Conservation (phyloP, 345 rosid genomes). For the Syzygium oleosum region DNA sequence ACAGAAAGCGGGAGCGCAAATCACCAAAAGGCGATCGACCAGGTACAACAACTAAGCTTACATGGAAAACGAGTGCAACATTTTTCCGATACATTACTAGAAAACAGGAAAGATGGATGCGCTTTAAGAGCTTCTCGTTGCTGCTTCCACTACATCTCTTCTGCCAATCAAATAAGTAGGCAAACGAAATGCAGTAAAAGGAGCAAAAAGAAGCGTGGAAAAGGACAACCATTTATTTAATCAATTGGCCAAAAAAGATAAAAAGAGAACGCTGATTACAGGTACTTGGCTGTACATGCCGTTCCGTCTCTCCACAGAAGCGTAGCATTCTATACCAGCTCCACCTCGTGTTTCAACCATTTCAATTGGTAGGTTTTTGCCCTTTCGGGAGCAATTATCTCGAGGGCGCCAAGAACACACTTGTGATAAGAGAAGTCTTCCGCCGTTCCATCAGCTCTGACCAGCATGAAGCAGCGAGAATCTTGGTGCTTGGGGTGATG, state of each 20-base stretch:
- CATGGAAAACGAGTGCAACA: not conserved
- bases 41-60: not conserved
- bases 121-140: conserved; percentile 88
- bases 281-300: not conserved
- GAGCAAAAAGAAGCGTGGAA: conserved; percentile 90
- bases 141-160: conserved; percentile 91
- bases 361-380: conserved; percentile 36
- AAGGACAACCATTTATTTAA: conserved; percentile 10
- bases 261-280: not conserved
- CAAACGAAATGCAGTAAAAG: conserved; percentile 67
- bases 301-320: not conserved
- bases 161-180: conserved; percentile 29
- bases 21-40: not conserved
- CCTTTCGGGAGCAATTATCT: conserved; percentile 57
- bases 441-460: conserved; percentile 53
- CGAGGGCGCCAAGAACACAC: conserved; percentile 64
- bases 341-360: conserved; percentile 8
- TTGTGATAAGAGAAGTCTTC: conserved; percentile 90
- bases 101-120: conserved; percentile 8
- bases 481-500: conserved; percentile 40
- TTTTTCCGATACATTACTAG: not conserved
- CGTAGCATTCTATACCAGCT: not conserved
- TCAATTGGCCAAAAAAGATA: not conserved
- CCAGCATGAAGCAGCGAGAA: conserved; percentile 63
- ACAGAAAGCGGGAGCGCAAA: not conserved